Evolutionary conservation across 139 green algal species (phyloP), one percentile per base, ranked within the genome.

Genomic region (Coelastrella sp.): DNA sequence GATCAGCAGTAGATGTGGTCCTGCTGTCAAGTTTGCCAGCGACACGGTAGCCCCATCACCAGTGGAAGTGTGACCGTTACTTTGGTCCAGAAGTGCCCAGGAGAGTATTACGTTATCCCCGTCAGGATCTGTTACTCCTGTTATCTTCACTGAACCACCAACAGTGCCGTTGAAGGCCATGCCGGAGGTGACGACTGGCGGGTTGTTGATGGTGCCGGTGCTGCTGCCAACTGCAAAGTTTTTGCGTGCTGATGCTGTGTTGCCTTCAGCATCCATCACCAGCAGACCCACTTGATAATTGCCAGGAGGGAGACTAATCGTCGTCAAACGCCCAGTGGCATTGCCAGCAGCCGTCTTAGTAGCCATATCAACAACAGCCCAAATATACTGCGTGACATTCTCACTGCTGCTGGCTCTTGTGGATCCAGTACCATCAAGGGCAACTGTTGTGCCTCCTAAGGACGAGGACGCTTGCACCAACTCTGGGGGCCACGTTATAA

Each of bases 401-500:
- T 49, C 60, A 12, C 49, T 81, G 56, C 82, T 82, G 7, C n/a
- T 20, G 12, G 80, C 88, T 25, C 80, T 7, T 7, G 81, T n/a
- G 27, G 88, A 91, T 4, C 88, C 88, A 22, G 80, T 19, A 8
- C 22, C 80, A 61, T 91, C 88, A 22, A 91, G 59, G 8, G 80
- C 88, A 9, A 91, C 58, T 3, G 65, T 73, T 12, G 88, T 88
- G 14, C 20, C 17, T 1, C 80, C 88, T 0, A 10, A 12, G 9
- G 56, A 19, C 10, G 87, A n/a, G 14, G 87, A 49, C 12, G 68
- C 63, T 70, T 79, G 80, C 58, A 91, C 81, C 9, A 84, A 9
- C 27, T 74, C 66, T 27, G 80, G 80, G 5, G 88, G 88, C 88
- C 80, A 86, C 11, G 88, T 84, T 22, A 91, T 91, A 12, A 88